phyloP scores from a whole-genome alignment of 75 land plant species.

The Pinus taeda region DNA sequence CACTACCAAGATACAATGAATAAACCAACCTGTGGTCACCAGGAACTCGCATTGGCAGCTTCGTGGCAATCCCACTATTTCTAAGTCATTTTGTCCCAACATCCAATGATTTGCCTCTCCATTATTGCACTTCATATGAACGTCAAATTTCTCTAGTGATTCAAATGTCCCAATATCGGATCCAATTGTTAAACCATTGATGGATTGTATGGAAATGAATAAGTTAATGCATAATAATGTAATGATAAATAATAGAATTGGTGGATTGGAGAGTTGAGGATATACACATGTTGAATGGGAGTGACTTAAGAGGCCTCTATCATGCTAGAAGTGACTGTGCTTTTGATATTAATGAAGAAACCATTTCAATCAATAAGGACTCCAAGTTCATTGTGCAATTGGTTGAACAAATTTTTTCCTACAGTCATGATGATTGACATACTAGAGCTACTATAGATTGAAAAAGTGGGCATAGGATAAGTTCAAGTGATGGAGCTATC shows the following conservation, averaged over 20 bases:
- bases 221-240: too few species aligned
- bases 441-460: conserved; percentile 11
- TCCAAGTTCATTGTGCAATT: conserved; percentile 14
- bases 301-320: neutral
- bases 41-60: too few species aligned
- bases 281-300: neutral
- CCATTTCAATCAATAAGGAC: conserved; percentile 13
- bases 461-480: conserved; percentile 8
- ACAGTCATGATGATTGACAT: conserved; percentile 3
- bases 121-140: too few species aligned
- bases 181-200: too few species aligned
- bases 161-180: too few species aligned
- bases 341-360: conserved; percentile 12
- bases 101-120: too few species aligned
- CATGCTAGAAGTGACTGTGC: neutral
- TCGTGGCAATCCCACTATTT: too few species aligned
- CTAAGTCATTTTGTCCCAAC: too few species aligned
- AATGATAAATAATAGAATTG: neutral
- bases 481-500: conserved; percentile 27
- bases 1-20: too few species aligned
- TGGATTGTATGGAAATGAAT: too few species aligned
- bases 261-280: conserved; percentile 4
- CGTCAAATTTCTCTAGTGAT: too few species aligned
- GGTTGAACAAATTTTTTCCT: conserved; percentile 14
- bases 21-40: too few species aligned